Evolutionary conservation across 441 rosid species (phyloP).

Genomic region (Theobroma grandiflorum): DNA sequence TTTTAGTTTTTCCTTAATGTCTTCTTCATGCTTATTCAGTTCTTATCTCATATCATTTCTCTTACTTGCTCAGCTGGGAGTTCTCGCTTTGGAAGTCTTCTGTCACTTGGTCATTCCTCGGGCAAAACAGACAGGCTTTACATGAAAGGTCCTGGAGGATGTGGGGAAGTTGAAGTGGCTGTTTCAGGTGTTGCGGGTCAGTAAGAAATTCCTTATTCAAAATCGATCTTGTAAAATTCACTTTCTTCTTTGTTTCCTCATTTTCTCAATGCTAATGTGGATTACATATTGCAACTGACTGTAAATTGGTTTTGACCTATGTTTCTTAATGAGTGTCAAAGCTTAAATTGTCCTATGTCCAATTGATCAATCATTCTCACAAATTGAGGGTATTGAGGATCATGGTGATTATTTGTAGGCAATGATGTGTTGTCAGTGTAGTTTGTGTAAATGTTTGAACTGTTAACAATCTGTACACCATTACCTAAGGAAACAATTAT

Average conservation of each 20-base stretch:
- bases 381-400: conserved; percentile 3
- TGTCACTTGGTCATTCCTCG: conserved; percentile 72
- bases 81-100: conserved; percentile 83
- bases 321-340: conserved; percentile 4
- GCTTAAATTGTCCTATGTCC: conserved; percentile 12
- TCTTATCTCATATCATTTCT: conserved; percentile 12
- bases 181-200: conserved; percentile 93
- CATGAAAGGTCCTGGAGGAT: conserved; percentile 99
- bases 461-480: background rate
- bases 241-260: conserved; percentile 6
- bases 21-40: conserved; percentile 16
- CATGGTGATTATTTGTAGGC: too few relatives aligned
- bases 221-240: conserved; percentile 9
- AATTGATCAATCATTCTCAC: conserved; percentile 10
- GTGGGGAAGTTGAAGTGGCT: conserved; percentile 99
- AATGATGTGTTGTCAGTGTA: background rate
- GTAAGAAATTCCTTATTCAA: conserved; percentile 17
- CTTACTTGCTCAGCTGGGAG: conserved; percentile 66
- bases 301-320: conserved; percentile 11
- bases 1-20: conserved; percentile 22
- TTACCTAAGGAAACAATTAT: background rate
- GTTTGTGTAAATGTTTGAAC: background rate
- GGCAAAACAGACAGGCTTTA: conserved; percentile 88
- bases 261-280: background rate
- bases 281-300: conserved; percentile 2